phyloP scores from a whole-genome alignment of 129 eudicot genomes.

The Artemisia tridentata region DNA sequence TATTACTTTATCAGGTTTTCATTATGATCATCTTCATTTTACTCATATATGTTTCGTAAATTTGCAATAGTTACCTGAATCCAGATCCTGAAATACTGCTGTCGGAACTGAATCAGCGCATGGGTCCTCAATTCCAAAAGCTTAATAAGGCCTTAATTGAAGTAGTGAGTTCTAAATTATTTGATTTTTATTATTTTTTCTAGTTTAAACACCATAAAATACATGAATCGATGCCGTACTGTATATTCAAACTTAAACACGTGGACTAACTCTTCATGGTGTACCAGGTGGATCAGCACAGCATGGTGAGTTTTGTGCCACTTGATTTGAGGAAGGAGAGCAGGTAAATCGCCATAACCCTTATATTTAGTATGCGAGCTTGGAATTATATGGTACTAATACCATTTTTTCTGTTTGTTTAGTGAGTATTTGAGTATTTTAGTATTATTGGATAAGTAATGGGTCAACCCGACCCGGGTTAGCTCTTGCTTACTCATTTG shows the following conservation, averaged over 20 bases:
- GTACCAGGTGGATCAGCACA: constrained; percentile 75
- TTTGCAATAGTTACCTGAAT: constrained; percentile 51
- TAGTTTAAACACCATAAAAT: no score
- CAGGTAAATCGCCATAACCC: constrained; percentile 38
- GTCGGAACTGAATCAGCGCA: constrained; percentile 73
- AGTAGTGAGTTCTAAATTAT: constrained; percentile 44
- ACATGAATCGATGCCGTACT: no score
- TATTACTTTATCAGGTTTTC: neutral
- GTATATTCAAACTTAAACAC: neutral
- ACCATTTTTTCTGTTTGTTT: neutral
- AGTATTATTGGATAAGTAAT: no score
- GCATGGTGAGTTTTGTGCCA: constrained; percentile 96
- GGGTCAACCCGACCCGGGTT: no score
- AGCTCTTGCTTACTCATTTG: no score
- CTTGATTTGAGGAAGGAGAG: constrained; percentile 89
- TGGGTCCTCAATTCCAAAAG: constrained; percentile 91
- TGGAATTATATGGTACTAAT: neutral
- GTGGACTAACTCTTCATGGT: neutral
- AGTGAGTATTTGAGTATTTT: no score
- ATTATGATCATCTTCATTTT: neutral
- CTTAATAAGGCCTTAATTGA: constrained; percentile 82
- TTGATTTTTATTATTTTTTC: no score
- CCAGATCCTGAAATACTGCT: constrained; percentile 72
- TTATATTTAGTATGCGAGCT: constrained; percentile 1
- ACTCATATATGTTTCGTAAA: neutral